Percentiles rank a stretch among this genome's conserved stretches.
These are phyloP conservation scores for Lophiotrema nucula DNA, from an alignment of 495 filamentous ascomycete species.

Conservation along the genomic window DNA sequence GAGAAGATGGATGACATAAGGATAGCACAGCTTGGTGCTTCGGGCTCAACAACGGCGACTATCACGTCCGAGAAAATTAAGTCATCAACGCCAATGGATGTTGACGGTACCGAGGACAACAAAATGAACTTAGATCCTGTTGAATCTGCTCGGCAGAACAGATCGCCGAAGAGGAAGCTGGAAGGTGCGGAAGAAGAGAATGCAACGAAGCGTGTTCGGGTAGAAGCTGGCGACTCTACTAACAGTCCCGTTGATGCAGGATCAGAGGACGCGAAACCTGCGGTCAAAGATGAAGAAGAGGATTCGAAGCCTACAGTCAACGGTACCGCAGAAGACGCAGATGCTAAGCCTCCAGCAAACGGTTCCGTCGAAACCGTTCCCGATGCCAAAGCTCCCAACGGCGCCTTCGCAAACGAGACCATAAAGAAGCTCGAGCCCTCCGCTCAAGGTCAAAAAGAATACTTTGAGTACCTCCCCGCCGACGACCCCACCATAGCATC, in stretches of 20 bases:
- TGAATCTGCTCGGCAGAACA: not conserved
- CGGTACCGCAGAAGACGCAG: not conserved
- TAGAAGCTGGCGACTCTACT: not conserved
- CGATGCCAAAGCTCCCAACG: constrained; percentile 35
- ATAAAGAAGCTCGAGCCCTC: constrained; percentile 6
- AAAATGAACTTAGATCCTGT: not conserved
- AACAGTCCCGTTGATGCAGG: not conserved
- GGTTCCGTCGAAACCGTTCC: constrained; percentile 46
- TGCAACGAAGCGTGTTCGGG: not conserved
- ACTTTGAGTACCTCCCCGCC: constrained; percentile 80
- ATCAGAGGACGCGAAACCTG: not conserved
- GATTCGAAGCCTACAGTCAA: not conserved
- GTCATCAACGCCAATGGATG: not conserved
- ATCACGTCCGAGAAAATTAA: constrained; percentile 46
- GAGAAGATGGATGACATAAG: constrained; percentile 88
- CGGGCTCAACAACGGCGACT: constrained; percentile 29
- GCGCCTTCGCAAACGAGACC: too few species aligned
- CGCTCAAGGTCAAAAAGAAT: constrained; percentile 51
- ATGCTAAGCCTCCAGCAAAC: not conserved
- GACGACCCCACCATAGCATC: constrained; percentile 69
- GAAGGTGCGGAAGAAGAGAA: not conserved
- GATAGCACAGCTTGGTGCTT: constrained; percentile 67
- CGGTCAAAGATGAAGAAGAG: not conserved
- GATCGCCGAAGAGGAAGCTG: not conserved
- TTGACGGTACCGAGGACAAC: not conserved